Evolutionary conservation across 768 basidiomycete species (phyloP).

Genomic region (Lactarius tabidus): DNA sequence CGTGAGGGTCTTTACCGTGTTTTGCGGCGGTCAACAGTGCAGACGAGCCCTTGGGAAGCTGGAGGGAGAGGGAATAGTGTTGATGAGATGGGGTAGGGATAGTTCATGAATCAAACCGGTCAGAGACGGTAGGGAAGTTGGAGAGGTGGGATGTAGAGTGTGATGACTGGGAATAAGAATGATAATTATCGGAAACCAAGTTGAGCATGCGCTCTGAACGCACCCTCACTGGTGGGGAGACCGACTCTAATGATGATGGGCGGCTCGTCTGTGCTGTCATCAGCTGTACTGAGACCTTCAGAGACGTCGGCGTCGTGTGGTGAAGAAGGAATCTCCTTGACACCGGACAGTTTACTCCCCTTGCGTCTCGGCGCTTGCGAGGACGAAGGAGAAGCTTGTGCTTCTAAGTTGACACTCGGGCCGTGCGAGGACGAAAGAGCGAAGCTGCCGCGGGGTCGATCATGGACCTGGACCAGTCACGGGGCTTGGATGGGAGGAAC

Average conservation of each 20-base stretch:
- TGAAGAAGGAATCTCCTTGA: slow-evolving; percentile 21
- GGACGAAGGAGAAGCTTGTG: no score
- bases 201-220: slow-evolving; percentile 54
- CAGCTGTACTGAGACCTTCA: slow-evolving; percentile 32
- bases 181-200: slow-evolving; percentile 40
- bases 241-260: slow-evolving; percentile 69
- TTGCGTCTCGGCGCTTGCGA: slow-evolving; percentile 26
- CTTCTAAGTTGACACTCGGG: slow-evolving; percentile 33
- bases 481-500: slow-evolving; percentile 57
- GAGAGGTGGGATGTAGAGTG: slow-evolving; percentile 50
- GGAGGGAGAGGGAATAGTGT: slow-evolving; percentile 36
- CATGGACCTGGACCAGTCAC: slow-evolving; percentile 58
- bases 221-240: slow-evolving; percentile 49
- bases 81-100: slow-evolving; percentile 58
- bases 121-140: slow-evolving; percentile 70
- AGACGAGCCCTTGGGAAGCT: slow-evolving; percentile 43
- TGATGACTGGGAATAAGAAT: slow-evolving; percentile 43
- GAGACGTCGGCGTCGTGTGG: slow-evolving; percentile 31
- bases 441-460: slow-evolving; percentile 38
- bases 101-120: slow-evolving; percentile 85
- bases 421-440: slow-evolving; percentile 37
- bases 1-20: slow-evolving; percentile 70
- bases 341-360: slow-evolving; percentile 22
- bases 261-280: slow-evolving; percentile 43
- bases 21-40: slow-evolving; percentile 65